Evolutionary conservation across 164 flowering plant genomes (phyloP).

Genomic region (Magnolia officinalis): DNA sequence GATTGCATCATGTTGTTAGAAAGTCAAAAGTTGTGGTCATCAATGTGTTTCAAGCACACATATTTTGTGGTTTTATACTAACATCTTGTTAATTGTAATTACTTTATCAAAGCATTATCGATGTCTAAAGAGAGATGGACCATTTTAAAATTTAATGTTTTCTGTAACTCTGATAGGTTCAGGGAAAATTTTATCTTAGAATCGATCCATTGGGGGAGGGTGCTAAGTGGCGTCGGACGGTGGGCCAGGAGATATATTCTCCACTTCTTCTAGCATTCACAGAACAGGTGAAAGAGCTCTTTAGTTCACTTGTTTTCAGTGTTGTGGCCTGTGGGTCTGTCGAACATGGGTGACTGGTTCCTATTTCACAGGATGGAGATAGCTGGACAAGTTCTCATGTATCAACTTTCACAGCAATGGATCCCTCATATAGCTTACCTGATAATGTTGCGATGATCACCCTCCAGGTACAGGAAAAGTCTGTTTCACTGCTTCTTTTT

Average conservation of each 20-base stretch:
- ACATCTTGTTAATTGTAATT: background rate
- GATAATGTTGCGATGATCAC: conserved; percentile 74
- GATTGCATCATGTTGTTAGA: no score
- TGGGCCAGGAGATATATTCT: conserved; percentile 92
- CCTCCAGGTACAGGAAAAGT: conserved; percentile 51
- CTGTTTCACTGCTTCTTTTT: background rate
- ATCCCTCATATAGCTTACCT: conserved; percentile 69
- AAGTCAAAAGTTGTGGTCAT: no score
- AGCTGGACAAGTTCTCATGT: conserved; percentile 44
- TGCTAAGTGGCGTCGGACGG: conserved; percentile 94
- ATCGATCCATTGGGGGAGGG: conserved; percentile 84
- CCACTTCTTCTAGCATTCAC: conserved; percentile 93
- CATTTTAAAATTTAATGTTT: background rate
- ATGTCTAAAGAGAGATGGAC: background rate
- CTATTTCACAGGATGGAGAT: conserved; percentile 56
- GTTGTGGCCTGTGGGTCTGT: background rate
- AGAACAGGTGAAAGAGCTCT: conserved; percentile 51
- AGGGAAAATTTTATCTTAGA: conserved; percentile 74
- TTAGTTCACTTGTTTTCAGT: conserved; percentile 7
- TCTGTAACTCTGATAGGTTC: conserved; percentile 46
- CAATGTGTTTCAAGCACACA: background rate
- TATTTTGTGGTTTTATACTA: background rate
- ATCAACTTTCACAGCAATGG: conserved; percentile 57
- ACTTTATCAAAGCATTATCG: background rate
- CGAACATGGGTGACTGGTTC: conserved; percentile 7